A percentile compares a stretch with the other conserved stretches of the same genome.
phyloP scores from a whole-genome alignment of 179 eudicot genomes.

The Silene coronaria region DNA sequence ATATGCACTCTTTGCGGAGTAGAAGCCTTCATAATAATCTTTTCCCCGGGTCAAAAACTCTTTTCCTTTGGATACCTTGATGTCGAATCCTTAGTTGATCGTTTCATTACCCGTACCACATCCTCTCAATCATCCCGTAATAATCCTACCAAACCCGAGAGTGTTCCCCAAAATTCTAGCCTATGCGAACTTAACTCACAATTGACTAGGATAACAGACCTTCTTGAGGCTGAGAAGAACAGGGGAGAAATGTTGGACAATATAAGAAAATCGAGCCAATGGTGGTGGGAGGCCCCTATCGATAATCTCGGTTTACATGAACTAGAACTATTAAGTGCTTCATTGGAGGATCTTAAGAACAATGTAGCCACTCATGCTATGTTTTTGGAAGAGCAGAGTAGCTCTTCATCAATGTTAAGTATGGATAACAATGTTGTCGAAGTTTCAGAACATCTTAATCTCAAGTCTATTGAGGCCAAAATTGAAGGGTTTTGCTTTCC shows the following conservation, averaged over 20 bases:
- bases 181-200: conserved; percentile 35
- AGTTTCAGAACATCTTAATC: conserved; percentile 23
- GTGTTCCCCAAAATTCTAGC: conserved; percentile 25
- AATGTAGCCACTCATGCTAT: conserved; percentile 30
- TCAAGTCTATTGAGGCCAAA: conserved; percentile 29
- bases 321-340: conserved; percentile 34
- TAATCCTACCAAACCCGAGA: not conserved
- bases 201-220: conserved; percentile 31
- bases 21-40: conserved; percentile 36
- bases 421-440: conserved; percentile 15
- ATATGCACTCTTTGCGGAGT: conserved; percentile 50
- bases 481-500: conserved; percentile 27
- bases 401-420: conserved; percentile 9
- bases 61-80: conserved; percentile 47
- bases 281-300: conserved; percentile 55
- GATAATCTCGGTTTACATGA: conserved; percentile 36
- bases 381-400: conserved; percentile 18
- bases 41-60: conserved; percentile 42
- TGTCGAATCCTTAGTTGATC: conserved; percentile 36
- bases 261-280: conserved; percentile 29
- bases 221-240: conserved; percentile 37
- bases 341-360: conserved; percentile 54
- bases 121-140: not conserved
- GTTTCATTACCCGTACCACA: conserved; percentile 27
- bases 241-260: conserved; percentile 33